Conservation (phyloP, 768 basidiomycete genomes). For the Trametes cubensis region DNA sequence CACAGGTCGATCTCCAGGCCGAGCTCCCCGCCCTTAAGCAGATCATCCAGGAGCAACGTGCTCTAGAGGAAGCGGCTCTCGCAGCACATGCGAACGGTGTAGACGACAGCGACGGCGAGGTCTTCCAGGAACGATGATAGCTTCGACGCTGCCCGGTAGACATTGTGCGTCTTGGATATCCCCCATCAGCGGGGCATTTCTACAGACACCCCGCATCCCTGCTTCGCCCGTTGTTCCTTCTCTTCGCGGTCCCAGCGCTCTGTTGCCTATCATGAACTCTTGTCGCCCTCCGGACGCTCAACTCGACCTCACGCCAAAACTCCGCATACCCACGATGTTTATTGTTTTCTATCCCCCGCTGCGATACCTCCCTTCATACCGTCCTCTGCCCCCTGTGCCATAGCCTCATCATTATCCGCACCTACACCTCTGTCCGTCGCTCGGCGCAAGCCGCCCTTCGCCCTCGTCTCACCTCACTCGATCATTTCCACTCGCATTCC, state of each 20-base stretch:
- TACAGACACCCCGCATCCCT: slow-evolving; percentile 12
- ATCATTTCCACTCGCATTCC: not conserved
- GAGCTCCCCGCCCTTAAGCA: slow-evolving; percentile 66
- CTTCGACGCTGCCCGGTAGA: not conserved
- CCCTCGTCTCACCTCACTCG: slow-evolving; percentile 2
- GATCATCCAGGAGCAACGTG: slow-evolving; percentile 46
- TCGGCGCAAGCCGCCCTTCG: not conserved
- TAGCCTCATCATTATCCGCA: not conserved
- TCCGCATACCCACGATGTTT: slow-evolving; percentile 28
- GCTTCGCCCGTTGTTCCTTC: slow-evolving; percentile 8
- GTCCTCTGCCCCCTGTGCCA: slow-evolving; percentile 6
- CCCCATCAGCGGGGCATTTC: not conserved
- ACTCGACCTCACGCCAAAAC: slow-evolving; percentile 18
- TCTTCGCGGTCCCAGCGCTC: slow-evolving; percentile 11
- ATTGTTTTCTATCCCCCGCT: slow-evolving; percentile 27
- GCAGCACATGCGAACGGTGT: slow-evolving; percentile 18
- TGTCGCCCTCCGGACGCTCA: slow-evolving; percentile 17
- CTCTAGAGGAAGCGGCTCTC: slow-evolving; percentile 14
- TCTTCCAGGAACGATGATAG: slow-evolving; percentile 17
- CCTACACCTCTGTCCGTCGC: not conserved
- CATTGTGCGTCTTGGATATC: not conserved
- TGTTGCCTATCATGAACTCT: slow-evolving; percentile 20
- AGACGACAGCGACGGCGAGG: slow-evolving; percentile 5
- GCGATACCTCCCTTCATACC: slow-evolving; percentile 7
- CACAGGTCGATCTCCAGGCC: slow-evolving; percentile 56